Percentiles rank a stretch among this genome's conserved stretches.
Evolutionary conservation across 768 basidiomycete species (phyloP).

Genomic region (Panellus pusillus): DNA sequence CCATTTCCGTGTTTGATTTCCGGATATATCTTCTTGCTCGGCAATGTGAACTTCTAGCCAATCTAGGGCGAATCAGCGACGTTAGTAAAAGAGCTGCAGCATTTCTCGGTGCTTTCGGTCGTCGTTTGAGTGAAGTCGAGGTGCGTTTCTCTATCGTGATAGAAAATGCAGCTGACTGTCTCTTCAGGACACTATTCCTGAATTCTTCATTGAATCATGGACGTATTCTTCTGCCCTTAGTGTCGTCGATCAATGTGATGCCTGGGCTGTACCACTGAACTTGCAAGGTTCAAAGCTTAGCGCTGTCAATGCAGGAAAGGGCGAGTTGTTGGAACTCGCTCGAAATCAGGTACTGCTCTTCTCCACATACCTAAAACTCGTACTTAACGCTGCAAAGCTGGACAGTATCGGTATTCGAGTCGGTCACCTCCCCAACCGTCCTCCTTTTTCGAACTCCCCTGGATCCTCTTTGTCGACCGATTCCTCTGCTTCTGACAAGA

Average conservation of each 20-base stretch:
- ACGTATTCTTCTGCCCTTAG: slow-evolving; percentile 87
- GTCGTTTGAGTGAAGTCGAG: slow-evolving; percentile 72
- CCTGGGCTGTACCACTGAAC: slow-evolving; percentile 57
- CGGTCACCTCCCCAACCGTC: slow-evolving; percentile 67
- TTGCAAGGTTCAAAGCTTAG: slow-evolving; percentile 48
- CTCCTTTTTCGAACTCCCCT: slow-evolving; percentile 70
- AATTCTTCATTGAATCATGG: slow-evolving; percentile 90
- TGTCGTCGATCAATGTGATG: slow-evolving; percentile 76
- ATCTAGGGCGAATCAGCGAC: slow-evolving; percentile 66
- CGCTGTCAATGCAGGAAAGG: slow-evolving; percentile 73
- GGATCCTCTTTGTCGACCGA: slow-evolving; percentile 23
- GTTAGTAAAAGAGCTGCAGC: slow-evolving; percentile 67
- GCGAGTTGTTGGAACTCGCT: slow-evolving; percentile 89
- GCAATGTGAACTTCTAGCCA: slow-evolving; percentile 76
- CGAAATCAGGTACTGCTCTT: slow-evolving; percentile 67
- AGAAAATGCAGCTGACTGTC: background rate
- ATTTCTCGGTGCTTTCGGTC: slow-evolving; percentile 78
- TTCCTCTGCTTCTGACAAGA: slow-evolving; percentile 25
- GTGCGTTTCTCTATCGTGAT: slow-evolving; percentile 37
- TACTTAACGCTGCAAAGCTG: slow-evolving; percentile 49
- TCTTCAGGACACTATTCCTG: slow-evolving; percentile 50
- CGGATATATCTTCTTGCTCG: slow-evolving; percentile 86
- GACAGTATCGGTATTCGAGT: slow-evolving; percentile 78
- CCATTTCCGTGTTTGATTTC: slow-evolving; percentile 93
- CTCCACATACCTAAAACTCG: background rate